Percentiles rank a stretch among this genome's conserved stretches.
Conservation (phyloP, 2,329 filamentous ascomycete genomes). For the Cladosporium oxysporum region DNA sequence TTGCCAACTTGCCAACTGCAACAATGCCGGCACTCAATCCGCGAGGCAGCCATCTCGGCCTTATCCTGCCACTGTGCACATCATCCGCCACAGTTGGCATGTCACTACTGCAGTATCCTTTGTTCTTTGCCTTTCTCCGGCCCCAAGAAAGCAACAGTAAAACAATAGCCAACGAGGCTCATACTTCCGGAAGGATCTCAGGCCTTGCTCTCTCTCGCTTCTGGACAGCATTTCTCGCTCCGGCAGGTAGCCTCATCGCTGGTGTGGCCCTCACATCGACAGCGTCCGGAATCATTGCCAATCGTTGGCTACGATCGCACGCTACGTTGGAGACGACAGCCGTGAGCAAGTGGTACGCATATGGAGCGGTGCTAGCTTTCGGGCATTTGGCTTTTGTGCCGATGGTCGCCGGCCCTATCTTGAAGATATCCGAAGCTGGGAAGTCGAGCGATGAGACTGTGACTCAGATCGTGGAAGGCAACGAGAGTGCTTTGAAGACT, state of each 20-base stretch:
- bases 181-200: constrained; percentile 6
- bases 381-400: constrained; percentile 31
- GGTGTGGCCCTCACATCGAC: constrained; percentile 25
- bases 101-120: constrained; percentile 32
- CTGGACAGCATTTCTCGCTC: constrained; percentile 30
- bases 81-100: constrained; percentile 35
- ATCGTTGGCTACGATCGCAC: constrained; percentile 31
- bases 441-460: constrained; percentile 19
- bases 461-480: constrained; percentile 25
- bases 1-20: background rate
- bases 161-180: background rate
- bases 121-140: constrained; percentile 31
- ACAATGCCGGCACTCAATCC: constrained; percentile 31
- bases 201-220: constrained; percentile 29
- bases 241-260: constrained; percentile 27
- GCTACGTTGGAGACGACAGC: constrained; percentile 30
- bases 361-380: constrained; percentile 30
- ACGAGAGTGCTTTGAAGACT: constrained; percentile 29
- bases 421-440: constrained; percentile 26
- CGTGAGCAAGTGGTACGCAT: constrained; percentile 33
- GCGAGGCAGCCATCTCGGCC: constrained; percentile 31
- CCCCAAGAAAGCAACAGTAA: background rate
- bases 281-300: constrained; percentile 27
- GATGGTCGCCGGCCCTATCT: constrained; percentile 12
- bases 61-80: constrained; percentile 35